Evolutionary conservation across 2,329 filamentous ascomycete genomes (phyloP).

Genomic region (Knufia fluminis): DNA sequence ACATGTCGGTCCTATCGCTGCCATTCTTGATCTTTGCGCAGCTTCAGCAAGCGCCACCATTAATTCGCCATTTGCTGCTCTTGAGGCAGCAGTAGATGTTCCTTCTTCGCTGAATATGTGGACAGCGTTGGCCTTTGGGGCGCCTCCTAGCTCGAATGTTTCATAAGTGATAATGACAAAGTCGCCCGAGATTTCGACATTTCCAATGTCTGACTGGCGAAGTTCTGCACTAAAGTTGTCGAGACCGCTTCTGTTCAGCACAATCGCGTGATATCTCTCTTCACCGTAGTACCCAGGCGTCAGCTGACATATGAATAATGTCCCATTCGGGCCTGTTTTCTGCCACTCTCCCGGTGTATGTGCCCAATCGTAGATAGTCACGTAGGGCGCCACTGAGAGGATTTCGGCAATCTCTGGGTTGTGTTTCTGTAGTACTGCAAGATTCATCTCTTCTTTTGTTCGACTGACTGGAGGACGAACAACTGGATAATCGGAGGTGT

Average conservation of each 20-base stretch:
- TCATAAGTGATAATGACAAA: constrained; percentile 47
- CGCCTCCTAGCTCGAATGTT: constrained; percentile 11
- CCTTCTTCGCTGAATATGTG: constrained; percentile 58
- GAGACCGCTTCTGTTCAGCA: constrained; percentile 63
- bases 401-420: constrained; percentile 64
- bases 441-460: constrained; percentile 78
- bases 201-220: constrained; percentile 42
- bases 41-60: constrained; percentile 48
- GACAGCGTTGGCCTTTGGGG: constrained; percentile 45
- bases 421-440: constrained; percentile 73
- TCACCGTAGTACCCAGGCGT: constrained; percentile 35
- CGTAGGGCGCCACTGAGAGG: constrained; percentile 72
- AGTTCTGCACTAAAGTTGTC: constrained; percentile 62
- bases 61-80: constrained; percentile 39
- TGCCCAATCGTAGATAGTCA: constrained; percentile 74
- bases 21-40: constrained; percentile 41
- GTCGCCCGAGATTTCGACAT: constrained; percentile 56
- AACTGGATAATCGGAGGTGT: constrained; percentile 33
- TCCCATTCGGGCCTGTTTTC: constrained; percentile 76
- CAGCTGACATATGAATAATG: constrained; percentile 74
- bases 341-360: constrained; percentile 62
- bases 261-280: constrained; percentile 50
- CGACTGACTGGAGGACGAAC: constrained; percentile 41
- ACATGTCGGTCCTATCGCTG: constrained; percentile 28
- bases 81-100: constrained; percentile 44